Evolutionary conservation across 352 stramenopile genomes (phyloP), one percentile per base, ranked within the genome.

Genomic region (Globisporangium sylvaticum): DNA sequence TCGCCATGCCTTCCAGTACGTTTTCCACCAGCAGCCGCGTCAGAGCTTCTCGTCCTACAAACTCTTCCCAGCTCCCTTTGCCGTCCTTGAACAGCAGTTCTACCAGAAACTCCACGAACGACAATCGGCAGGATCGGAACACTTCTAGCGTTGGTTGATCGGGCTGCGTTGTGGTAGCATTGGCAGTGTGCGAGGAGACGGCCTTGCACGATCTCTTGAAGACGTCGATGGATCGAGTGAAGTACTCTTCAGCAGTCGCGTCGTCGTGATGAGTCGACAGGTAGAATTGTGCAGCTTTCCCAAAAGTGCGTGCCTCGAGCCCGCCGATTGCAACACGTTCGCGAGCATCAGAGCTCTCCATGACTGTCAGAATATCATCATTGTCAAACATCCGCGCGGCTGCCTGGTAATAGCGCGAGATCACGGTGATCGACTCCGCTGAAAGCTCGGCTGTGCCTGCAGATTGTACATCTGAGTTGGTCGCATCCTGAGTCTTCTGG

Each of bases 321-420:
- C 80, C 77, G 15, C 72, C 69, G 68, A 95, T 87, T 8, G 78
- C 75, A 1, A 85, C 73, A 58, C 80, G 75, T 50, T 91, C 80
- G 2, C 58, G 74, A 18, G 59, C 37, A 37, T 66, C 39, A 34
- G 88, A 66, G 52, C 56, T 83, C 56, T 90, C 78, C 66, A 91
- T 80, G 58, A 93, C 73, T 5, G 80, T 79, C 46, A 91, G 69
- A 52, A 95, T 85, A 59, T 95, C 87, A 20, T 79, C 67, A 54
- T 92, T 95, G 59, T 93, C 84, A 62, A 95, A 95, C 78, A 93
- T 87, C 42, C 88, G 87, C 20, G 81, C 89, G 24, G 86, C 76
- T 1, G 87, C 87, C 44, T 89, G 75, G 56, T 90, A 93, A 66
- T 95, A 95, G 44, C 76, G 66, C 18, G 78, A 78, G 37, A 91